phyloP scores from a whole-genome alignment of 1,284 basidiomycete genomes.

The Chalciporus sp. region DNA sequence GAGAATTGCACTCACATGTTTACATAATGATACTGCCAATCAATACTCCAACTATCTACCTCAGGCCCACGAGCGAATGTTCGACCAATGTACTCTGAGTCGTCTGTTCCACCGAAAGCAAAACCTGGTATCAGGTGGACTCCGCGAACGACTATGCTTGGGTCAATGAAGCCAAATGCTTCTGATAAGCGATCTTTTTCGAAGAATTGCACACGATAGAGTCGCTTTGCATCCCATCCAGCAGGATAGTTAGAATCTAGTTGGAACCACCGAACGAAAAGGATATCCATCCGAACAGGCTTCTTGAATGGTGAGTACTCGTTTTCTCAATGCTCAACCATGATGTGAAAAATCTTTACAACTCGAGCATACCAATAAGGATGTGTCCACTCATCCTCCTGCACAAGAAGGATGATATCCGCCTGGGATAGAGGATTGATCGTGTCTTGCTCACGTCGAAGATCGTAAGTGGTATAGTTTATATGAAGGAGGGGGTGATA shows the following conservation, averaged over 20 bases:
- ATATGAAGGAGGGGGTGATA: too few relatives aligned
- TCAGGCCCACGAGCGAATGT: too few relatives aligned
- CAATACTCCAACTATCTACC: neutral
- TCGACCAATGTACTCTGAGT: too few relatives aligned
- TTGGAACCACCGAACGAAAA: slow-evolving; percentile 24
- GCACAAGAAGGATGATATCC: too few relatives aligned
- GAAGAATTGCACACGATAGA: slow-evolving; percentile 10
- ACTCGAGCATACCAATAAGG: neutral
- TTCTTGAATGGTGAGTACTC: neutral
- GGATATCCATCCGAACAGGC: slow-evolving; percentile 3
- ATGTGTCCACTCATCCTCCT: too few relatives aligned
- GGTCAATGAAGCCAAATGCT: slow-evolving; percentile 7
- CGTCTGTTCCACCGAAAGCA: neutral
- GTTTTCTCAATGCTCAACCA: neutral
- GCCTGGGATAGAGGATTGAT: too few relatives aligned
- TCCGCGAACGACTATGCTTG: neutral
- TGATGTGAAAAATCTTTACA: slow-evolving; percentile 13
- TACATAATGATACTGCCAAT: slow-evolving; percentile 2
- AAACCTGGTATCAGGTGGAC: slow-evolving; percentile 10
- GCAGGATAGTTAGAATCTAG: slow-evolving; percentile 5
- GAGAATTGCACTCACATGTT: neutral
- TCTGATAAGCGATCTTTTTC: neutral
- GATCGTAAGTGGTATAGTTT: too few relatives aligned
- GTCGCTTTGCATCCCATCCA: slow-evolving; percentile 15
- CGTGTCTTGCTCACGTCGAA: too few relatives aligned